Base-by-base conservation (phyloP, 345 rosid species). In the Euphorbia tirucalli region DNA sequence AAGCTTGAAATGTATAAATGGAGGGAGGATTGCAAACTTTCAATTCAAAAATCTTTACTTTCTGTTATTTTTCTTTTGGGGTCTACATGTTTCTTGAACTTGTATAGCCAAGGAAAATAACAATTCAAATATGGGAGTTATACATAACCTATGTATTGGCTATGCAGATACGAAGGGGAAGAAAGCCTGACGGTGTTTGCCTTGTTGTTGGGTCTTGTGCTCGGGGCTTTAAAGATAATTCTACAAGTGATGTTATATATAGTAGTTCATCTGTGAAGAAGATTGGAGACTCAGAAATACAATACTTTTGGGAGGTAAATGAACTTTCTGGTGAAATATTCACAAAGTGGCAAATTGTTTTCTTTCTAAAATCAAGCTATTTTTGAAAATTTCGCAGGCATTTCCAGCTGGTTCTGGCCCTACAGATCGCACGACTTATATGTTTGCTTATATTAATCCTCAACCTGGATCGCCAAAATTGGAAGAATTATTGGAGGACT, bases 131-230 rank as follows among this genome's bases (percentile, higher is more conserved):
- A 52, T 50, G 30, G 61, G 4, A 19, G 19, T 65, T 52, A 25
- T 61, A 52, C 65, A 10, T 68, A 21, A 19, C 11, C 25, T 19
- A 56, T 56, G 30, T 1, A 1, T 56, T 56, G 60, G 59, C 66
- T 74, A 62, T 39, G 49, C 74, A 94, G 98, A 92, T 94, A 77
- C 83, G 96, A 79, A 57, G 84, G 63, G 93, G 95, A 75, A 79
- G 73, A 73, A 94, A 91, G 83, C 96, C 98, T 28, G 97, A 94
- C 82, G 98, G 98, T 1, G 85, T 91, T 72, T 94, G 98, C 81
- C 96, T 94, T 68, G 98, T 94, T 61, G 98, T 94, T 74, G 97
- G 98, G 71, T 86, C 95, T 78, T 94, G 97, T 82, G 95, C 93
- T 66, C 89, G 87, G 65, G 98, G 98, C 59, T 94, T 94, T 71